Percentiles rank a stretch among this genome's conserved stretches.
Evolutionary conservation across 2,329 filamentous ascomycete species (phyloP).

Genomic region (Ophiobolus disseminans): DNA sequence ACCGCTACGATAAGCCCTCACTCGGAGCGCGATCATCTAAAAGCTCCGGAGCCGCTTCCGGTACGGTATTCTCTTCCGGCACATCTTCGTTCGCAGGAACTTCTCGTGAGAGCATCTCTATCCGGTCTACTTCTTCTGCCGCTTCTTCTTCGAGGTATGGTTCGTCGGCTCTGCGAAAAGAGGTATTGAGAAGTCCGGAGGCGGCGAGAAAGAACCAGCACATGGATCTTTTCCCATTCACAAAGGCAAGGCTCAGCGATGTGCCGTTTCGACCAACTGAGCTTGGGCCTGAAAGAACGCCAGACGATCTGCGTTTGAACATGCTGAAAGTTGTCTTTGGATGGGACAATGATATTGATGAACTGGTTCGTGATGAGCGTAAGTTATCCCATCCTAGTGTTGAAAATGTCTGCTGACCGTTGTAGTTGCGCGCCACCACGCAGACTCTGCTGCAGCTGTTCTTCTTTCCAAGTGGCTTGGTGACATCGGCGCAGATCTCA

Average conservation of each 20-base stretch:
- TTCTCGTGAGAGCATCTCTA: conserved; percentile 64
- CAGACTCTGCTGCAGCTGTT: conserved; percentile 78
- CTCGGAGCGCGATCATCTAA: conserved; percentile 36
- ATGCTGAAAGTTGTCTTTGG: conserved; percentile 96
- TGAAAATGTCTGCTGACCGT: conserved; percentile 20
- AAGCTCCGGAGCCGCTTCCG: conserved; percentile 56
- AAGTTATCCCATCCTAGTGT: conserved; percentile 33
- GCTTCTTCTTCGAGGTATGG: conserved; percentile 54
- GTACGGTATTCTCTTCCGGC: conserved; percentile 73
- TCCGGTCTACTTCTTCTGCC: conserved; percentile 59
- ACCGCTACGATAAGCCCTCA: conserved; percentile 56
- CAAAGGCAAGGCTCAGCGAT: conserved; percentile 79
- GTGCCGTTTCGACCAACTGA: conserved; percentile 79
- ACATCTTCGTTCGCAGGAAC: conserved; percentile 58
- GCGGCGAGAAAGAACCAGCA: conserved; percentile 65
- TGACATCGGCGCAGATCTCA: conserved; percentile 79
- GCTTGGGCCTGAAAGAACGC: conserved; percentile 53
- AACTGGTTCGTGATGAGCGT: conserved; percentile 82
- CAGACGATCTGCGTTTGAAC: conserved; percentile 81
- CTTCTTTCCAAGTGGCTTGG: conserved; percentile 93
- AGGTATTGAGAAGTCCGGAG: conserved; percentile 79
- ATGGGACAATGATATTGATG: conserved; percentile 85
- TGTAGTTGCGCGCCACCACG: conserved; percentile 70
- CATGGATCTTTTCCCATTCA: conserved; percentile 85
- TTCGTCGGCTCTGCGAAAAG: conserved; percentile 78